Evolutionary conservation across 2,329 filamentous ascomycete species (phyloP).

Genomic region (Metarhizium rileyi): DNA sequence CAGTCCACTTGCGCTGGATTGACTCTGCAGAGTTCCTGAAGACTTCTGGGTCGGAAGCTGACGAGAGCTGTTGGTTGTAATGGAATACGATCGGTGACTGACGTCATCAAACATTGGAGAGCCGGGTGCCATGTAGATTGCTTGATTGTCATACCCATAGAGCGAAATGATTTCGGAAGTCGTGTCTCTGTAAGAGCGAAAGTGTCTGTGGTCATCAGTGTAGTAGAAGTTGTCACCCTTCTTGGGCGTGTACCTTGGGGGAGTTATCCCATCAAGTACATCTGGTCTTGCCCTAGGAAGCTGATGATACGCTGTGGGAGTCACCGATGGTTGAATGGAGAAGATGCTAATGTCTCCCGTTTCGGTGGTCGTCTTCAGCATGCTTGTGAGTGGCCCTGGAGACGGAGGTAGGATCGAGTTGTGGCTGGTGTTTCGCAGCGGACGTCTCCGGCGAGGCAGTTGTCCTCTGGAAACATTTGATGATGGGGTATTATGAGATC

Average conservation of each 20-base stretch:
- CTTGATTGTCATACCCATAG: conserved; percentile 41
- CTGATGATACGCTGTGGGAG: conserved; percentile 19
- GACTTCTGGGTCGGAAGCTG: conserved; percentile 38
- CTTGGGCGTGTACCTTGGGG: conserved; percentile 17
- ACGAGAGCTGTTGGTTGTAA: conserved; percentile 41
- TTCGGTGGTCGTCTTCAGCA: conserved; percentile 57
- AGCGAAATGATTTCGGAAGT: conserved; percentile 47
- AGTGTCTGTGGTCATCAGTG: conserved; percentile 32
- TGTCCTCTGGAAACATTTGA: conserved; percentile 11
- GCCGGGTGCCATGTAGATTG: conserved; percentile 31
- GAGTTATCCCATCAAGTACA: conserved; percentile 19
- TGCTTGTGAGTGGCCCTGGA: conserved; percentile 49
- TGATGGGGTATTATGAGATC: conserved; percentile 8
- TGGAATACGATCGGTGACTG: conserved; percentile 42
- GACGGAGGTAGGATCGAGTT: conserved; percentile 33
- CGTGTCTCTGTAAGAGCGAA: conserved; percentile 41
- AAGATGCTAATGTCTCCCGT: conserved; percentile 56
- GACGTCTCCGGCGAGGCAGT: conserved; percentile 22
- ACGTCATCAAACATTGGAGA: conserved; percentile 35
- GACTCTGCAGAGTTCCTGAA: conserved; percentile 37
- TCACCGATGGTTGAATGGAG: conserved; percentile 33
- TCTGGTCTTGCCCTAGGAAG: conserved; percentile 19
- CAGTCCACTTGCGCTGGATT: conserved; percentile 29
- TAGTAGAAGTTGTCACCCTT: conserved; percentile 21
- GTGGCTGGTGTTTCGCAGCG: conserved; percentile 34